phyloP scores from a whole-genome alignment of 148 eudicot species.

The Vaccinium corymbosum region DNA sequence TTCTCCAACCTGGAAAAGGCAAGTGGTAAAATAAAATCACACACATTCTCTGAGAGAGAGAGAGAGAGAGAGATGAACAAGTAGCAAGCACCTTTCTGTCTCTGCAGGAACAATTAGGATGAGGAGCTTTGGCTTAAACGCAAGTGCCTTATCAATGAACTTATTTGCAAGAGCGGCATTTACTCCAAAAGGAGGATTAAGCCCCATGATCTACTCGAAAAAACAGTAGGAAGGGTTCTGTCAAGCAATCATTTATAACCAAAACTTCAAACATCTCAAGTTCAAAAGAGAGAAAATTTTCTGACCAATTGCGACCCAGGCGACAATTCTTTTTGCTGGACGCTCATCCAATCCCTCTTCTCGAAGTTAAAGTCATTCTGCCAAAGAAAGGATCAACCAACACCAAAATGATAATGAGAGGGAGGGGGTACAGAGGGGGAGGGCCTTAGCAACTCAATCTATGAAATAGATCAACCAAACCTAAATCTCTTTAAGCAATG shows the following conservation, averaged over 20 bases:
- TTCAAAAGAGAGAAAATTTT: neutral
- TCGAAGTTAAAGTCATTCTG: conserved; percentile 62
- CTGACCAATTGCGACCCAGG: conserved; percentile 54
- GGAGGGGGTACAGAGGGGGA: neutral
- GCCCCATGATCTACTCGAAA: conserved; percentile 74
- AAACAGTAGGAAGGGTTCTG: neutral
- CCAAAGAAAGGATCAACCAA: conserved; percentile 12
- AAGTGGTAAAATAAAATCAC: neutral
- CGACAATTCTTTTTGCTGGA: conserved; percentile 43
- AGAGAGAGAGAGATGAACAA: conserved; percentile 7
- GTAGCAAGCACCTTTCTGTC: conserved; percentile 54
- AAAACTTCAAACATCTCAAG: neutral
- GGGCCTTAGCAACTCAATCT: neutral
- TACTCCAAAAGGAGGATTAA: conserved; percentile 91
- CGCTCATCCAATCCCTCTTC: conserved; percentile 50
- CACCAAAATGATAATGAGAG: conserved; percentile 8
- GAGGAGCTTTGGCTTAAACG: conserved; percentile 80
- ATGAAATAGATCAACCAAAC: neutral
- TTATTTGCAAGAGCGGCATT: conserved; percentile 69
- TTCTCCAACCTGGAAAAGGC: conserved; percentile 59
- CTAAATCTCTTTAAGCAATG: neutral
- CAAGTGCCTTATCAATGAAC: conserved; percentile 79
- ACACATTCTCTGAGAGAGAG: neutral
- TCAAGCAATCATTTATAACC: neutral
- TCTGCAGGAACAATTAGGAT: conserved; percentile 79